These are phyloP conservation scores for Carex myosuroides DNA, from an alignment of 176 grass and related monocot genomes.

Conservation along the genomic window DNA sequence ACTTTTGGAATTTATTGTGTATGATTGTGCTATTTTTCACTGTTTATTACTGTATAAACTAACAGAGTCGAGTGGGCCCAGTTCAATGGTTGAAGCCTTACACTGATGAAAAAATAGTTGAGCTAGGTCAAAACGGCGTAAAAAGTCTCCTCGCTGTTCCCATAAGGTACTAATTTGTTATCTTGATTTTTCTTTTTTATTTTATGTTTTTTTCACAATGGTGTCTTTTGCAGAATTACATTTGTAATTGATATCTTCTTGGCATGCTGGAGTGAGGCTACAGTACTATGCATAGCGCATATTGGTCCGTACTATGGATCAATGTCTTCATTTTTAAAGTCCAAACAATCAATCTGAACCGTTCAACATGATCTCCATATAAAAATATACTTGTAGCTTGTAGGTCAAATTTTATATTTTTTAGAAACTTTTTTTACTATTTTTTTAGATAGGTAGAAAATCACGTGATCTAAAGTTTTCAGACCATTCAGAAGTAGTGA, in stretches of 20 bases:
- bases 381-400: too few species aligned
- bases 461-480: too few species aligned
- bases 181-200: background rate
- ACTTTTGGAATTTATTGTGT: background rate
- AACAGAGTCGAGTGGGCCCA: slow-evolving; percentile 86
- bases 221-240: background rate
- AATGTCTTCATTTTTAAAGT: too few species aligned
- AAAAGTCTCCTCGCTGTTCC: slow-evolving; percentile 93
- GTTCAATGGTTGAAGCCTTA: slow-evolving; percentile 97
- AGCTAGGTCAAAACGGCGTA: slow-evolving; percentile 81
- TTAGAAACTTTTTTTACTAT: too few species aligned
- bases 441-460: too few species aligned
- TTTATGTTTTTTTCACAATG: background rate
- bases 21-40: background rate
- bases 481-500: too few species aligned
- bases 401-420: too few species aligned
- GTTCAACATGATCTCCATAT: too few species aligned
- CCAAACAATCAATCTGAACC: too few species aligned
- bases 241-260: background rate
- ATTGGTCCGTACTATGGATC: too few species aligned
- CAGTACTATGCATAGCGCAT: too few species aligned
- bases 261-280: too few species aligned
- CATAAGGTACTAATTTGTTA: slow-evolving; percentile 52
- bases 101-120: slow-evolving; percentile 83
- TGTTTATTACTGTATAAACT: background rate